Conservation (phyloP, 2,329 filamentous ascomycete genomes). For the Colletotrichum sp. region DNA sequence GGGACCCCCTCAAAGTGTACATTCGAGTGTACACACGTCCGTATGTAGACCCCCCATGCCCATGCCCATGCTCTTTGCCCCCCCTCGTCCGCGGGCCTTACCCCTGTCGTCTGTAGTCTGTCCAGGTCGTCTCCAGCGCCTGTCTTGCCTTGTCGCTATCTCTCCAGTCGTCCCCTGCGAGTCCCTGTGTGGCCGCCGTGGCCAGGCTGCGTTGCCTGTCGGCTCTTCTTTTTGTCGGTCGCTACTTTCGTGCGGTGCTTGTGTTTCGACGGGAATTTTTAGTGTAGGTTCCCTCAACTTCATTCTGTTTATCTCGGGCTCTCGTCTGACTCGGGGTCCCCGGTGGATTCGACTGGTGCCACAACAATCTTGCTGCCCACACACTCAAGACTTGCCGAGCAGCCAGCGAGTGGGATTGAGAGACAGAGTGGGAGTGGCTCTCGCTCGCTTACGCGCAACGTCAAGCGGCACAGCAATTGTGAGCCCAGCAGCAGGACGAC, state of each 20-base stretch:
- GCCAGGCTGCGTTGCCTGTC: not conserved
- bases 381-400: conserved; percentile 13
- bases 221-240: not conserved
- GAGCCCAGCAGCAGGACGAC: not conserved
- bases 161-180: not conserved
- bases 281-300: conserved; percentile 15
- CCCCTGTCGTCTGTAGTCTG: not conserved
- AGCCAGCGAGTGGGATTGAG: not conserved
- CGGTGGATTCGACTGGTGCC: conserved; percentile 18
- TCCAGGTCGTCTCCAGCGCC: not conserved
- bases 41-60: not conserved
- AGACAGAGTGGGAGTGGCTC: not conserved
- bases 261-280: not conserved
- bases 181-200: not conserved
- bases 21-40: not conserved
- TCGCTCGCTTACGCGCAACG: not conserved
- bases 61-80: conserved; percentile 7
- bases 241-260: not conserved
- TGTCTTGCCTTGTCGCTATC: not conserved
- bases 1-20: not conserved
- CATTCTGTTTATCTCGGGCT: conserved; percentile 8
- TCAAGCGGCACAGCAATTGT: not conserved
- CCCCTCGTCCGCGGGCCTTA: not conserved
- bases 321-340: conserved; percentile 16
- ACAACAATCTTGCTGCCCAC: conserved; percentile 18